These are phyloP conservation scores for Suillus americanus DNA, from an alignment of 768 basidiomycete genomes.

Conservation along the genomic window DNA sequence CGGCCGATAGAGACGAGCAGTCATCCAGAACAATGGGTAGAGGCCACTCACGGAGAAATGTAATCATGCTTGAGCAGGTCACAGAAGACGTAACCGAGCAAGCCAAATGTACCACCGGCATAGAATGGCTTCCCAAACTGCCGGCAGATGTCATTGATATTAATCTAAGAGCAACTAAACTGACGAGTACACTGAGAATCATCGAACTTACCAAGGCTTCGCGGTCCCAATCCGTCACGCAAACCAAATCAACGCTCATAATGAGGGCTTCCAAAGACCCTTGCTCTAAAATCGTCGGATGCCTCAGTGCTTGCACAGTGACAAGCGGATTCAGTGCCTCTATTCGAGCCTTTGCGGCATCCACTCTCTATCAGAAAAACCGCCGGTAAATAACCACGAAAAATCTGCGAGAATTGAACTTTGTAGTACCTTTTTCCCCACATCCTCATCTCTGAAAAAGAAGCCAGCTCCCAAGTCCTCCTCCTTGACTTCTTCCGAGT, in stretches of 20 bases:
- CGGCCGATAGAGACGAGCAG: conserved; percentile 5
- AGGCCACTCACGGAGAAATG: conserved; percentile 68
- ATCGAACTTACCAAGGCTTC: conserved; percentile 62
- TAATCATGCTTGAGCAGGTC: conserved; percentile 88
- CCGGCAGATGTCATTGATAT: conserved; percentile 79
- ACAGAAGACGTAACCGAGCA: conserved; percentile 92
- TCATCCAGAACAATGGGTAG: not conserved
- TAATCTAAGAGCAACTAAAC: conserved; percentile 48
- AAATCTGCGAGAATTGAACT: conserved; percentile 26
- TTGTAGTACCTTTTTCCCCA: conserved; percentile 75
- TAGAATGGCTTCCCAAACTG: conserved; percentile 78
- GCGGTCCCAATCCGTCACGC: conserved; percentile 77
- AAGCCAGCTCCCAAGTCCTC: conserved; percentile 93
- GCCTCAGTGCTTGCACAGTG: conserved; percentile 65
- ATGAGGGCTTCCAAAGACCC: conserved; percentile 59
- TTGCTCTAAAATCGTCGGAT: conserved; percentile 45
- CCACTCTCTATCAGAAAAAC: conserved; percentile 62
- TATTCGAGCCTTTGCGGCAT: conserved; percentile 81
- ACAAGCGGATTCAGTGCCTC: conserved; percentile 94
- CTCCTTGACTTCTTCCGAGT: conserved; percentile 69
- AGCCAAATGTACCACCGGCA: conserved; percentile 88
- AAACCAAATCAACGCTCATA: conserved; percentile 76
- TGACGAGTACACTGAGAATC: conserved; percentile 5
- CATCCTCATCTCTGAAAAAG: conserved; percentile 91
- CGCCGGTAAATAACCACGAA: conserved; percentile 40